Conservation (phyloP, 1,284 basidiomycete genomes). For the Moniliella sp. region DNA sequence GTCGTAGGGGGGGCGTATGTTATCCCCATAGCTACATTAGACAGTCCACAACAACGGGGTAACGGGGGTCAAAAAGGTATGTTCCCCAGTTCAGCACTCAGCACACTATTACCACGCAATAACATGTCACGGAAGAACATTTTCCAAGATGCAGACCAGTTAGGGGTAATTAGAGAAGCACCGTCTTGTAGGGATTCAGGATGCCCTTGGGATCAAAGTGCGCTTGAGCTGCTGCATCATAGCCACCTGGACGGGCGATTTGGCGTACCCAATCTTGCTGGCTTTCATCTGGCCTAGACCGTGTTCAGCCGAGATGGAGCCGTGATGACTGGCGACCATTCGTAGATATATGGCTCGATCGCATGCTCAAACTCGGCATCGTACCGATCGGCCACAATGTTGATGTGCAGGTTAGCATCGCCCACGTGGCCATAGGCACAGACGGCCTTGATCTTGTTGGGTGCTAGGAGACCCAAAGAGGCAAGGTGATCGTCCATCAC, state of each 20-base stretch:
- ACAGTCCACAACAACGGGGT: too few relatives aligned
- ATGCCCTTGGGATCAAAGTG: constrained; percentile 75
- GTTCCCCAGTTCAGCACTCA: too few relatives aligned
- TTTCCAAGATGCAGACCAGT: too few relatives aligned
- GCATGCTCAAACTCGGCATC: constrained; percentile 60
- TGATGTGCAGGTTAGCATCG: constrained; percentile 87
- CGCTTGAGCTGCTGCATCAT: constrained; percentile 77
- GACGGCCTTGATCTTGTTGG: constrained; percentile 45
- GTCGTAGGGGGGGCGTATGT: too few relatives aligned
- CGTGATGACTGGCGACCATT: constrained; percentile 47
- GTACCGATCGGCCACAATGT: constrained; percentile 65
- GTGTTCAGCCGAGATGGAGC: constrained; percentile 89
- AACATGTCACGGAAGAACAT: not conserved
- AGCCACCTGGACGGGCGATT: constrained; percentile 54
- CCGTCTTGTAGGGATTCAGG: constrained; percentile 74
- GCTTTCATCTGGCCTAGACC: constrained; percentile 88
- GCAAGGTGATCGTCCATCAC: constrained; percentile 52
- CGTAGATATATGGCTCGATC: constrained; percentile 85
- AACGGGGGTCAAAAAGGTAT: too few relatives aligned
- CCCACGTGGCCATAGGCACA: constrained; percentile 90
- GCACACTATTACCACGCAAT: not conserved
- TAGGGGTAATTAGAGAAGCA: too few relatives aligned
- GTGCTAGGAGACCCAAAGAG: constrained; percentile 52
- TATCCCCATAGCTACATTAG: too few relatives aligned
- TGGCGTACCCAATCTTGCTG: constrained; percentile 69